Evolutionary conservation across 768 basidiomycete species (phyloP), one percentile per base, ranked within the genome.

Genomic region (Hypholoma sublateritium): DNA sequence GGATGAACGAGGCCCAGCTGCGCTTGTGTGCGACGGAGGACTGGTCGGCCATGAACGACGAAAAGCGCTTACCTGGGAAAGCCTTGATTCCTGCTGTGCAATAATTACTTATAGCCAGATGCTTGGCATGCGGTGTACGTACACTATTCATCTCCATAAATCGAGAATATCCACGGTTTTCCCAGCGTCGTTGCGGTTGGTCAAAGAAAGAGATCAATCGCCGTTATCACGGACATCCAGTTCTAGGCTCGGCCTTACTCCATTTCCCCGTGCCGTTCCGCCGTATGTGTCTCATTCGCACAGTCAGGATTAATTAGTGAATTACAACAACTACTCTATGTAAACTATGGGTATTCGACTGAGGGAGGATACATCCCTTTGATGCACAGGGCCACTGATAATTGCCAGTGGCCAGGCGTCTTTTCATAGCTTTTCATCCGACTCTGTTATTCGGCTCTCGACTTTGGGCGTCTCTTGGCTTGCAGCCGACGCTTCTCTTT

Each of bases 1-100:
- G 68, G 17, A 74, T 69, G 60, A 73, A 74, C 22, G 72, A 59
- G 41, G 72, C 62, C 76, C 78, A 78, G 46, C 64, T 65, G 44
- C 74, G 71, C 61, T 64, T 71, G 57, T 73, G 70, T 36, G 64
- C 53, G 17, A 50, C 49, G 16, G 58, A 39, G 21, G 61, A 62
- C 50, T 65, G 55, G 59, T 62, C 60, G 48, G 57, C 57, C 43
- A 57, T 62, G 61, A 65, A 55, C 49, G 48, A 53, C 25, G 34
- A 62, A 61, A 50, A 16, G 43, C 32, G 59, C 68, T 65, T 63
- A 69, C 68, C 62, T 67, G 55, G 62, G 64, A 55, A 50, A 57
- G 24, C 28, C 54, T 67, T 59, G 46, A 51, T 50, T 34, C 53
- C 57, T 55, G 55, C 59, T 61, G 58, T 43, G 41, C 37, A 49